A percentile compares a stretch with the other conserved stretches of the same genome.
These are phyloP conservation scores for Podospora fimiseda DNA, from an alignment of 495 filamentous ascomycete genomes.

Conservation along the genomic window DNA sequence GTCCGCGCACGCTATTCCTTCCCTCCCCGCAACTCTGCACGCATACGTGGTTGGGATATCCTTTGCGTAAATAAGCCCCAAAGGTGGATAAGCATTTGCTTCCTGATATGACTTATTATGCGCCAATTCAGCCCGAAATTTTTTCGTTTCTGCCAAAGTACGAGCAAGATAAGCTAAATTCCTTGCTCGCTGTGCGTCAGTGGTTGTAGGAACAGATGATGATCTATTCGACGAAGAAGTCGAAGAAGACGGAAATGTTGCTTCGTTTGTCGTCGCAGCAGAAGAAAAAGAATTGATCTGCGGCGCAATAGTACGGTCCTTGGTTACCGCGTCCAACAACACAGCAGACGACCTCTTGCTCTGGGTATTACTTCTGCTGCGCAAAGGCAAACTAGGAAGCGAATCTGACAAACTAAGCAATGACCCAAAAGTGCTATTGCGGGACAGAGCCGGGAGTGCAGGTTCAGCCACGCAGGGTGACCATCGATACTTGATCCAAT, in stretches of 20 bases:
- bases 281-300: conserved; percentile 32
- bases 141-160: conserved; percentile 61
- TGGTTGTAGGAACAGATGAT: conserved; percentile 8
- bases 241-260: neutral
- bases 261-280: neutral
- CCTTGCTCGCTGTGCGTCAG: conserved; percentile 17
- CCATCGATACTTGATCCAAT: conserved; percentile 73
- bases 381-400: conserved; percentile 25
- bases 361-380: conserved; percentile 23
- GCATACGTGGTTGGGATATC: conserved; percentile 77
- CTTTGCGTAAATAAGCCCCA: conserved; percentile 84
- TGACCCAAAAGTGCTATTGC: conserved; percentile 31
- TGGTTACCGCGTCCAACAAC: conserved; percentile 16
- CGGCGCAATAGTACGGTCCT: conserved; percentile 42
- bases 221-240: conserved; percentile 2
- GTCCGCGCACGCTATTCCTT: conserved; percentile 64
- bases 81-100: conserved; percentile 69
- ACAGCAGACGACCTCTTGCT: conserved; percentile 13
- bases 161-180: conserved; percentile 68
- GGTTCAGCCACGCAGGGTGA: conserved; percentile 67
- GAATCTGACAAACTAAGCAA: conserved; percentile 35
- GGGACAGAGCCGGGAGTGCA: conserved; percentile 44
- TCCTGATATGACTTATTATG: conserved; percentile 53
- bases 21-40: conserved; percentile 57
- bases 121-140: conserved; percentile 67